Evolutionary conservation across 805 yeast species (phyloP), one percentile per base, ranked within the genome.

Genomic region (Candida broadrunensis): DNA sequence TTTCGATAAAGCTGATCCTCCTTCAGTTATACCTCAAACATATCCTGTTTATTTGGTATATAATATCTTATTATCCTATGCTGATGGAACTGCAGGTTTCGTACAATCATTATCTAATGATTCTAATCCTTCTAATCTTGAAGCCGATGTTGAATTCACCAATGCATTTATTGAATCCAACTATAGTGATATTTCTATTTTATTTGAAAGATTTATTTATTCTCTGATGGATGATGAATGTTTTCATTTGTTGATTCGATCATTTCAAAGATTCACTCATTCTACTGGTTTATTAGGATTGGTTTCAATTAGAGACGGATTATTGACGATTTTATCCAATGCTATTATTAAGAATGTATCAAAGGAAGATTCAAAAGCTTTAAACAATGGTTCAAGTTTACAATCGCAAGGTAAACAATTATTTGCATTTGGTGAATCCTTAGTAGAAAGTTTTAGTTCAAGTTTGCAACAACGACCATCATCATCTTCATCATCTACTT

Each of bases 1-100:
- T 39, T 70, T 93, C 18, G 98, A 91, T 55, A 89, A 89, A 52
- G 50, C 67, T 0, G 95, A 86, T 20, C 82, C 96, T 0, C 97
- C 97, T 0, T 53, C 68, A 1, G 64, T 73, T 2, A 47, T 65
- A 12, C 86, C 93, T 2, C 68, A 67, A 5, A 74, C 83, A 0
- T 90, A 93, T 42, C 44, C 65, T 43, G 59, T 79, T 1, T 65
- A 78, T 55, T 67, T 91, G 25, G 71, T 85, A 0, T 64, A 81
- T 36, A 67, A 70, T 13, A 72, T 83, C 27, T 50, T 82, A 2
- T 71, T 73, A 37, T 58, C 75, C 2, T 65, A 83, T 16, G 73
- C 88, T 3, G 95, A 89, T 23, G 90, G 90, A 1, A 67, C 88
- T 15, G 80, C 85, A 6, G 65, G 72, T 26, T 70, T 64, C 49